Evolutionary conservation across 371 early-diverging fungal genomes (phyloP).

Genomic region (Rhizopus microsporus): DNA sequence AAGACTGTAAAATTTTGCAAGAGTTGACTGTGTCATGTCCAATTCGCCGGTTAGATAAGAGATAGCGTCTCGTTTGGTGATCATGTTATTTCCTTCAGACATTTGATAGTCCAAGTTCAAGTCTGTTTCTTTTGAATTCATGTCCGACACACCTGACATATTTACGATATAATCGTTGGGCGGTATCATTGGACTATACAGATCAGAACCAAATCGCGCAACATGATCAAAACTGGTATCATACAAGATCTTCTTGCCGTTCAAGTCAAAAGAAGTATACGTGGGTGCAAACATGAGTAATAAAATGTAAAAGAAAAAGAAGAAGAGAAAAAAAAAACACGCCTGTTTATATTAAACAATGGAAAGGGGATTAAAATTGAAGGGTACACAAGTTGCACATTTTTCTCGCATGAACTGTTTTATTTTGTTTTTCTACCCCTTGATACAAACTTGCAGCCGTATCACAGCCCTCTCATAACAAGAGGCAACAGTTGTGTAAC

Average conservation of each 20-base stretch:
- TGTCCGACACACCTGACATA: background rate
- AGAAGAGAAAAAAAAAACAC: background rate
- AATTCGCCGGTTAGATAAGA: too few species aligned
- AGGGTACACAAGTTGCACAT: constrained; percentile 12
- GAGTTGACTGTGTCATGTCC: background rate
- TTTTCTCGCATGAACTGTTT: constrained; percentile 11
- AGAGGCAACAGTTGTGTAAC: background rate
- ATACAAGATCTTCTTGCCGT: background rate
- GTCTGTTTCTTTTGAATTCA: background rate
- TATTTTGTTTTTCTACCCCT: constrained; percentile 2
- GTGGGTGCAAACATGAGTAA: background rate
- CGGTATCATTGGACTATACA: constrained; percentile 4
- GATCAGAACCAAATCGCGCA: constrained; percentile 3
- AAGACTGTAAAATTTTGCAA: background rate
- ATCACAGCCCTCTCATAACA: background rate
- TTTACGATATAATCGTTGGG: background rate
- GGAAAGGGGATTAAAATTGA: background rate
- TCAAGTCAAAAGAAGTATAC: background rate
- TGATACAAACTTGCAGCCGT: background rate
- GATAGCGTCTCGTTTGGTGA: background rate
- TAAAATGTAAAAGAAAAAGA: background rate
- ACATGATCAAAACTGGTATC: background rate
- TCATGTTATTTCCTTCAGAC: background rate
- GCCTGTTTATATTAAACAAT: constrained; percentile 2
- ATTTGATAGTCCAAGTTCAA: background rate